phyloP scores from a whole-genome alignment of 768 basidiomycete genomes.

The Imleria badia region DNA sequence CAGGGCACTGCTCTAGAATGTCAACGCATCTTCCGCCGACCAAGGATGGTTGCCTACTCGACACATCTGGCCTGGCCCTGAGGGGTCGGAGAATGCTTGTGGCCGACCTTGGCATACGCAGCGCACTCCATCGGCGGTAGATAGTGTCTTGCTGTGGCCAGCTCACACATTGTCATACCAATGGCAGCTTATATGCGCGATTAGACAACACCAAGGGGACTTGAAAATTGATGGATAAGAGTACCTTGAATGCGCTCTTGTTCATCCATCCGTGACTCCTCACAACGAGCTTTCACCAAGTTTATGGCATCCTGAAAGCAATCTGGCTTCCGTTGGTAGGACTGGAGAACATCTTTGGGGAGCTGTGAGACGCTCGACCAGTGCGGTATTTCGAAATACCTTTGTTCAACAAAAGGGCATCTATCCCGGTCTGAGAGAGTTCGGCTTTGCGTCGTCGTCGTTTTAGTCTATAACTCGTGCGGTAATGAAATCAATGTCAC shows the following conservation, averaged over 20 bases:
- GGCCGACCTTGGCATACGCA: conserved; percentile 12
- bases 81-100: not conserved
- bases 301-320: conserved; percentile 60
- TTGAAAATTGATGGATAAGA: not conserved
- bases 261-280: conserved; percentile 59
- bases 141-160: conserved; percentile 71
- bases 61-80: conserved; percentile 48
- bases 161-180: conserved; percentile 75
- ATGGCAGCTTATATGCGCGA: conserved; percentile 59
- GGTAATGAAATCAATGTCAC: conserved; percentile 15
- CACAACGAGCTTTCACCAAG: conserved; percentile 49
- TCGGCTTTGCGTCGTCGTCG: conserved; percentile 12
- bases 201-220: not conserved
- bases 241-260: conserved; percentile 61
- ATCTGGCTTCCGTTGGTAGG: conserved; percentile 51
- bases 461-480: conserved; percentile 10
- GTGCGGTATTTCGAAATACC: conserved; percentile 12
- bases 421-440: conserved; percentile 19
- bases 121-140: conserved; percentile 67
- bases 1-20: conserved; percentile 49
- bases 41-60: conserved; percentile 37
- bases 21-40: conserved; percentile 3
- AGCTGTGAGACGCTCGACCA: conserved; percentile 9
- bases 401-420: conserved; percentile 15
- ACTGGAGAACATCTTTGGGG: conserved; percentile 39